Evolutionary conservation across 768 basidiomycete genomes (phyloP).

Genomic region (Floccularia luteovirens): DNA sequence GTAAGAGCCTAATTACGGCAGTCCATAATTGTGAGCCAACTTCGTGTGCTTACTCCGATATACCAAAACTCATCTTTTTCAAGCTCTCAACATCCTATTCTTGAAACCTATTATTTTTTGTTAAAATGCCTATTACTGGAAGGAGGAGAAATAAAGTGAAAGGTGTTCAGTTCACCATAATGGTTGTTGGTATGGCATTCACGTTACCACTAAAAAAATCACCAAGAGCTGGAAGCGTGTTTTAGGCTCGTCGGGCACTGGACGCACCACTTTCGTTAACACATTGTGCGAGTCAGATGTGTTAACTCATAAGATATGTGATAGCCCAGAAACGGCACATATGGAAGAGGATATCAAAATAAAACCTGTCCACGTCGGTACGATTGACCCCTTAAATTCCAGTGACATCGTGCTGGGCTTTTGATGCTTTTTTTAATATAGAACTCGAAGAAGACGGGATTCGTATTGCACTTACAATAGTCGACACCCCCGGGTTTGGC

Average conservation of each 20-base stretch:
- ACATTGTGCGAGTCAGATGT: slow-evolving; percentile 82
- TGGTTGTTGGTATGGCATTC: slow-evolving; percentile 75
- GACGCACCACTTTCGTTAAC: slow-evolving; percentile 88
- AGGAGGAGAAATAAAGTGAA: slow-evolving; percentile 76
- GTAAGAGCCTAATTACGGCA: slow-evolving; percentile 9
- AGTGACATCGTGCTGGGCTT: too few relatives aligned
- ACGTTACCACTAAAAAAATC: background rate
- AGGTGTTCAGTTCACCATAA: slow-evolving; percentile 84
- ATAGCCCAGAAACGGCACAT: slow-evolving; percentile 65
- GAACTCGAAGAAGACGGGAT: slow-evolving; percentile 92
- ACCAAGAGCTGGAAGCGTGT: background rate
- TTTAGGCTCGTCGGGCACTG: slow-evolving; percentile 80
- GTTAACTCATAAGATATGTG: slow-evolving; percentile 56
- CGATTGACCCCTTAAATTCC: too few relatives aligned
- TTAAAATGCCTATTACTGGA: slow-evolving; percentile 35
- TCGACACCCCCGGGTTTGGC: slow-evolving; percentile 91
- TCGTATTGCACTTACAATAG: slow-evolving; percentile 82
- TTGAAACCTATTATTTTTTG: slow-evolving; percentile 6
- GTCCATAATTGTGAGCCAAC: background rate
- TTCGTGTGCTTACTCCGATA: slow-evolving; percentile 5
- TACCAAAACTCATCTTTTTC: too few relatives aligned
- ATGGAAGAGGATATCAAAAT: slow-evolving; percentile 72
- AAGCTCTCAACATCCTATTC: too few relatives aligned
- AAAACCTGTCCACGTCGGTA: slow-evolving; percentile 76
- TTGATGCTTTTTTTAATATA: too few relatives aligned